These are phyloP conservation scores for Penicillium sp. DNA, from an alignment of 2,329 filamentous ascomycete species.

Conservation along the genomic window DNA sequence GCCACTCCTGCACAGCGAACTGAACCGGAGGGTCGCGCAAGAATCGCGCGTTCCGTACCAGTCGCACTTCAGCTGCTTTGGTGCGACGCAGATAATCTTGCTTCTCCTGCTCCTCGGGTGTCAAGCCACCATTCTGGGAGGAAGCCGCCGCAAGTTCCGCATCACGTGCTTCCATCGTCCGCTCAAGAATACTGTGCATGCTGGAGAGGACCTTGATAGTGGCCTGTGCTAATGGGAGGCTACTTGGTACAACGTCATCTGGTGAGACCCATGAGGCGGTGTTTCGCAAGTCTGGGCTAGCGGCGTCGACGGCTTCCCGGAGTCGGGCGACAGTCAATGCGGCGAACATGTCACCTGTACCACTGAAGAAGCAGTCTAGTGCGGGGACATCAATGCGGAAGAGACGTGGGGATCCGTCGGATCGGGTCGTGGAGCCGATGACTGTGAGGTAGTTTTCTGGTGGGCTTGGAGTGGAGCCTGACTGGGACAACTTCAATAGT, in stretches of 20 bases:
- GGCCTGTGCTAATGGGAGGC: conserved; percentile 80
- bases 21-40: conserved; percentile 66
- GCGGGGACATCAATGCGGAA: conserved; percentile 86
- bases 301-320: conserved; percentile 71
- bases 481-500: conserved; percentile 57
- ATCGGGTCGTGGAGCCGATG: conserved; percentile 72
- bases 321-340: conserved; percentile 85
- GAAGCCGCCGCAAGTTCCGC: conserved; percentile 56
- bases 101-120: conserved; percentile 53
- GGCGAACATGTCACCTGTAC: conserved; percentile 98
- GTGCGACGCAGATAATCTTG: conserved; percentile 68
- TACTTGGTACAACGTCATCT: conserved; percentile 66
- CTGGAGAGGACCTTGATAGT: conserved; percentile 84
- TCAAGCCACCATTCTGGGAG: conserved; percentile 29
- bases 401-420: conserved; percentile 68
- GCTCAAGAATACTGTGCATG: conserved; percentile 82
- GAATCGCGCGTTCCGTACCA: conserved; percentile 73
- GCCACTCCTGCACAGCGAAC: conserved; percentile 58
- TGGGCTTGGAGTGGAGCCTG: conserved; percentile 30
- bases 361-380: conserved; percentile 91
- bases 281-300: conserved; percentile 49
- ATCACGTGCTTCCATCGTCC: conserved; percentile 67
- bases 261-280: conserved; percentile 72
- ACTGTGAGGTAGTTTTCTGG: conserved; percentile 61
- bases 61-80: conserved; percentile 83